Conservation (phyloP, 345 rosid species). For the Gossypium ekmanianum region DNA sequence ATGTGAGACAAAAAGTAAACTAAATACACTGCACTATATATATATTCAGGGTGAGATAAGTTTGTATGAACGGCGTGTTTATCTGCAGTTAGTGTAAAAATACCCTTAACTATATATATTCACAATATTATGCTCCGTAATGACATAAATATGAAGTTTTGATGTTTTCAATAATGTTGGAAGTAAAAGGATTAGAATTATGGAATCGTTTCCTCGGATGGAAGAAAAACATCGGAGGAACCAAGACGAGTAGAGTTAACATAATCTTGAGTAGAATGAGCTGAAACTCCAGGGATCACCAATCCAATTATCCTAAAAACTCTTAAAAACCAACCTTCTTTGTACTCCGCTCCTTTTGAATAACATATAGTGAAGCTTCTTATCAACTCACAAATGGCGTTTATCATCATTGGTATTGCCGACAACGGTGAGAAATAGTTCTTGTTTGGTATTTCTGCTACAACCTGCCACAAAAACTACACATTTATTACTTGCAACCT, state of each 20-base stretch:
- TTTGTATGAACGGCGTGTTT: too few relatives aligned
- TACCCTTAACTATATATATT: too few relatives aligned
- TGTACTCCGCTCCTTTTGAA: slow-evolving; percentile 30
- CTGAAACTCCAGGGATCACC: slow-evolving; percentile 34
- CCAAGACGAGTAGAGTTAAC: slow-evolving; percentile 36
- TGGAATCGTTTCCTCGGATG: slow-evolving; percentile 8
- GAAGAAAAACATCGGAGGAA: slow-evolving; percentile 21
- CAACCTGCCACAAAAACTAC: neutral
- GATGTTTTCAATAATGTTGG: too few relatives aligned
- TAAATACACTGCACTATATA: too few relatives aligned
- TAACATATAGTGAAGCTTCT: slow-evolving; percentile 15
- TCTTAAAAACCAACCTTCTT: slow-evolving; percentile 40
- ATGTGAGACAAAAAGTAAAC: neutral
- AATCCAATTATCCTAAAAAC: slow-evolving; percentile 32
- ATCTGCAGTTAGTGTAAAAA: too few relatives aligned
- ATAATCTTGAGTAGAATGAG: slow-evolving; percentile 45
- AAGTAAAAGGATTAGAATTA: neutral
- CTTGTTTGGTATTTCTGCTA: slow-evolving; percentile 6
- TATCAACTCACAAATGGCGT: neutral
- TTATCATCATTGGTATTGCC: slow-evolving; percentile 6
- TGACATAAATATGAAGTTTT: neutral
- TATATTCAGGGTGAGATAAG: too few relatives aligned
- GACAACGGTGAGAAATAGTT: slow-evolving; percentile 10
- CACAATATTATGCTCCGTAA: too few relatives aligned
- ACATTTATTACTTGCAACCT: neutral